Base-by-base conservation (phyloP, 192 early-diverging fungal species). In the Glomus cerebriforme region DNA sequence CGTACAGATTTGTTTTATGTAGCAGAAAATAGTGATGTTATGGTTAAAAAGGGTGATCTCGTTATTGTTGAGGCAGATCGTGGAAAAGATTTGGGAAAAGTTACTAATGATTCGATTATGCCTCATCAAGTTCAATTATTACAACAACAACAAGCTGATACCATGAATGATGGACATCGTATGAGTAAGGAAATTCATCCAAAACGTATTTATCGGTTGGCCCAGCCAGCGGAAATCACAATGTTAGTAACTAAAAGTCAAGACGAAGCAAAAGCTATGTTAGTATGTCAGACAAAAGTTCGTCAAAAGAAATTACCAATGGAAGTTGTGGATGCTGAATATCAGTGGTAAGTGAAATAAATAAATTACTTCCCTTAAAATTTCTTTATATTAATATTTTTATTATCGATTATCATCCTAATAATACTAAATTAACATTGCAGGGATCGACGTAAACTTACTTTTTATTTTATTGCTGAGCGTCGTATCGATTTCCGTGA, bases 301-400 rank as follows among this genome's bases (percentile, higher is more conserved):
- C 87, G 92, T 70, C 92, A 95, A 77, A 94, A 93, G 85, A 94
- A 93, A 79, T 87, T 99, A 39, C 93, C 95, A 22, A 99, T 99
- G 98, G 91, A 94, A 75, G 92, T 99, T 31, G 94, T 96, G 1
- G 96, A 98, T 81, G 98, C 98, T 26, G 98, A 99, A 85, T 99
- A 95, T 78, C 98, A 99, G 85, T 99, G 97, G 95, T 95, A 85
- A 79, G 82, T 72, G 3, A 7, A 19, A n/a, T n/a, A n/a, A n/a
- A n/a, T n/a, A n/a, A n/a, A 7, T 39, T n/a, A 24, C 22, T 68
- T 1, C 17, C 3, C 26, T 9, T 24, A 13, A 29, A 54, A 54
- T 54, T 59, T 76, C 0, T n/a, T 68, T 29, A 19, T 10, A 19
- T 75, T 32, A 37, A 26, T 75, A 59, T 24, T 19, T 9, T 9